phyloP scores from a whole-genome alignment of 2,329 filamentous ascomycete species.

The Trichoderma aggressivum region DNA sequence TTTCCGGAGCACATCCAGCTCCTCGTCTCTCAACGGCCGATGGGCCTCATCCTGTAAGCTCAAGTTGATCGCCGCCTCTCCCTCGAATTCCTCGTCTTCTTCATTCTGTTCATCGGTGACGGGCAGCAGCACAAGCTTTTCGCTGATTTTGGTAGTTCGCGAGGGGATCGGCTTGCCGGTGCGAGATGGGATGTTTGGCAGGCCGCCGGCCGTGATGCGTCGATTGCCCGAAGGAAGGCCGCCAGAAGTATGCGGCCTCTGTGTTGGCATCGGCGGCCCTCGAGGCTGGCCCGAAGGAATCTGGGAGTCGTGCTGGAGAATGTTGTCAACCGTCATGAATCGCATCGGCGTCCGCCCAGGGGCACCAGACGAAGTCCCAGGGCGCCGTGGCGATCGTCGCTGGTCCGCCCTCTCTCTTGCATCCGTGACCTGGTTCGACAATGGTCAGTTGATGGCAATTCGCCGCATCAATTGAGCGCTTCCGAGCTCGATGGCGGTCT shows the following conservation, averaged over 20 bases:
- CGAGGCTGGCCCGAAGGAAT: conserved; percentile 93
- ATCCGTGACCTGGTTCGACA: conserved; percentile 36
- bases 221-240: conserved; percentile 23
- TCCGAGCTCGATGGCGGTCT: too few relatives aligned
- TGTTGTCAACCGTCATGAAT: conserved; percentile 88
- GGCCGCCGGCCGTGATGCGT: conserved; percentile 36
- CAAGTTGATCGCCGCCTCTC: conserved; percentile 36
- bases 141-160: conserved; percentile 87
- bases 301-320: conserved; percentile 89
- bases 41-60: conserved; percentile 56
- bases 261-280: conserved; percentile 56
- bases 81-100: conserved; percentile 57
- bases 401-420: conserved; percentile 36
- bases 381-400: conserved; percentile 33
- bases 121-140: conserved; percentile 93
- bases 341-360: conserved; percentile 53
- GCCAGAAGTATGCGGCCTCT: conserved; percentile 24
- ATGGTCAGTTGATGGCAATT: conserved; percentile 9
- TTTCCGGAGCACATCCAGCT: conserved; percentile 61
- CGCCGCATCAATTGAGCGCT: neutral
- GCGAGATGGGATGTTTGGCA: conserved; percentile 41
- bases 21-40: conserved; percentile 63
- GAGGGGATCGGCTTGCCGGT: conserved; percentile 66
- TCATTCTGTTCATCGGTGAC: conserved; percentile 66
- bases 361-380: conserved; percentile 31